A percentile compares a stretch with the other conserved stretches of the same genome.
phyloP scores from a whole-genome alignment of 2,329 filamentous ascomycete genomes.

The Colletotrichum sidae region DNA sequence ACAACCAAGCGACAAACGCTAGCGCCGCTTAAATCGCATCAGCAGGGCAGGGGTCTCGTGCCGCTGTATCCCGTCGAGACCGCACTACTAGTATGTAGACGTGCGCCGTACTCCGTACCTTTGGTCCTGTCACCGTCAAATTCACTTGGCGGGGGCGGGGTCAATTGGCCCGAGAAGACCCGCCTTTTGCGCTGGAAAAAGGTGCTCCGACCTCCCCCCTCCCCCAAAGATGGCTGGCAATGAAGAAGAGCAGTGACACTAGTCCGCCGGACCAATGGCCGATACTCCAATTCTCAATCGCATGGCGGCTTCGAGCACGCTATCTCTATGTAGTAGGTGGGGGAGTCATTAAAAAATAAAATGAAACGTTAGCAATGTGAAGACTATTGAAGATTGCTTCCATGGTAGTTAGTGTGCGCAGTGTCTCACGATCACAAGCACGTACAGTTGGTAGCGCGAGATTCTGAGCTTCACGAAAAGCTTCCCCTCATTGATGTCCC shows the following conservation, averaged over 20 bases:
- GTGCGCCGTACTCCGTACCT: background rate
- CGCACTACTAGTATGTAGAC: no score
- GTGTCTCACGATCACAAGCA: no score
- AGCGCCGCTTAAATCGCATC: constrained; percentile 12
- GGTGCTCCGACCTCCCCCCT: constrained; percentile 17
- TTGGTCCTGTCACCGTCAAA: constrained; percentile 4
- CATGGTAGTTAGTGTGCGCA: no score
- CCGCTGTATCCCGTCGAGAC: background rate
- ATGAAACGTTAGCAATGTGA: background rate
- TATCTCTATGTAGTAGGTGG: constrained; percentile 23
- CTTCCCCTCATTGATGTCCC: constrained; percentile 16
- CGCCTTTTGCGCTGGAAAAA: background rate
- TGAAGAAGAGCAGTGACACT: background rate
- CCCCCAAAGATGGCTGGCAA: background rate
- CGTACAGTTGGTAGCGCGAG: no score
- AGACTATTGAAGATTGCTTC: no score
- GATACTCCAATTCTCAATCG: constrained; percentile 21
- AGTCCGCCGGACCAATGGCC: constrained; percentile 23
- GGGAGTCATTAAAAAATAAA: background rate
- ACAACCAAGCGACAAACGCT: constrained; percentile 12
- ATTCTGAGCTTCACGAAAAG: background rate
- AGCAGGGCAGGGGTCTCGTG: constrained; percentile 28
- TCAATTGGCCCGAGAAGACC: constrained; percentile 18
- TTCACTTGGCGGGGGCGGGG: constrained; percentile 24
- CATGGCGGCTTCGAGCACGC: background rate